phyloP scores from a whole-genome alignment of 495 filamentous ascomycete species.

The Aspergillus hancockii region DNA sequence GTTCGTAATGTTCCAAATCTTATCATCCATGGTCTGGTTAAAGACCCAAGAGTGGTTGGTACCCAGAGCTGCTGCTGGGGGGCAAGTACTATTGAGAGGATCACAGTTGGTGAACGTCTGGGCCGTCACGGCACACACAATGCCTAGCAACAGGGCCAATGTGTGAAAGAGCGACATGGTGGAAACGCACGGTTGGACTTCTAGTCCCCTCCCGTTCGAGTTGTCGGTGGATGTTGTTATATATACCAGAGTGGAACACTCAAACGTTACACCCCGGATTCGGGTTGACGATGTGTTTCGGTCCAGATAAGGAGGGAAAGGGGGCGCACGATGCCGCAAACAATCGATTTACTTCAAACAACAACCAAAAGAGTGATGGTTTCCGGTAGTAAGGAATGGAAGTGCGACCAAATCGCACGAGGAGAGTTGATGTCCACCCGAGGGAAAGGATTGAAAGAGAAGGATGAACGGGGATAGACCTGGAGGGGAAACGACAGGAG shows the following conservation, averaged over 20 bases:
- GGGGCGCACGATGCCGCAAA: constrained; percentile 23
- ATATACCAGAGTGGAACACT: constrained; percentile 8
- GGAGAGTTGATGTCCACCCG: constrained; percentile 18
- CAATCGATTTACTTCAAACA: constrained; percentile 1
- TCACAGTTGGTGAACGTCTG: constrained; percentile 64
- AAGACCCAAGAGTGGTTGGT: constrained; percentile 62
- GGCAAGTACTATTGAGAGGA: constrained; percentile 62
- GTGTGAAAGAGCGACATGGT: constrained; percentile 30
- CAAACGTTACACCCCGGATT: constrained; percentile 6
- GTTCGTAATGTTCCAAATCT: constrained; percentile 65
- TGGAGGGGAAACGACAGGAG: constrained; percentile 14
- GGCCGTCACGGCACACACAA: constrained; percentile 31
- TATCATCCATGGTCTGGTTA: constrained; percentile 52
- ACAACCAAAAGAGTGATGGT: constrained; percentile 16
- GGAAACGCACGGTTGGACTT: constrained; percentile 8
- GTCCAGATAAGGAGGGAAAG: constrained; percentile 18
- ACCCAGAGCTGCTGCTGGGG: constrained; percentile 67
- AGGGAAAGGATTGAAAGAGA: constrained; percentile 12
- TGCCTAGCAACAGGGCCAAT: constrained; percentile 28
- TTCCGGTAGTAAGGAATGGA: constrained; percentile 33
- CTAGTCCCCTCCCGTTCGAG: constrained; percentile 10
- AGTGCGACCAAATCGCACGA: constrained; percentile 36
- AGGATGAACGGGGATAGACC: constrained; percentile 12
- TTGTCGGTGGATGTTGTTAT: background rate
- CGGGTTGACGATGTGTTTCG: constrained; percentile 4